Conservation (phyloP, 306 rosid genomes). For the Adenanthera pavonina region DNA sequence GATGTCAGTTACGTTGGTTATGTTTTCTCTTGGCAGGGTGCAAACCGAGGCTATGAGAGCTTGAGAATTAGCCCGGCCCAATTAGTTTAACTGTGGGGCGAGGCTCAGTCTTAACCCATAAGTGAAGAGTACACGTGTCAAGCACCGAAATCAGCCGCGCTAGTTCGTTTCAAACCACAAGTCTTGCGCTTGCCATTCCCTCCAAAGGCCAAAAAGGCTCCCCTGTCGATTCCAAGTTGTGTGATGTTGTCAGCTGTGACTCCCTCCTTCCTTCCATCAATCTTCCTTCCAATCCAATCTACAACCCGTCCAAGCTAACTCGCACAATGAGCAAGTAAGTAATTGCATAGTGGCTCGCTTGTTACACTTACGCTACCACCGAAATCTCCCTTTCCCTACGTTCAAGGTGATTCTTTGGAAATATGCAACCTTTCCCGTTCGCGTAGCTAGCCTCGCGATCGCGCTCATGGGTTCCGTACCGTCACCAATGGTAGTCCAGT, state of each 20-base stretch:
- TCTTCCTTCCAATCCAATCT: not conserved
- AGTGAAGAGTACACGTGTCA: constrained; percentile 35
- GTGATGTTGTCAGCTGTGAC: not conserved
- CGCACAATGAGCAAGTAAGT: not conserved
- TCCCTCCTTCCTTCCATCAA: not conserved
- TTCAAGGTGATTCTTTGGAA: constrained; percentile 37
- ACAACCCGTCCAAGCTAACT: not conserved
- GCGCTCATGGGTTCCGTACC: constrained; percentile 52
- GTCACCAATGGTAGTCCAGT: constrained; percentile 44
- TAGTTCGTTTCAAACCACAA: constrained; percentile 55
- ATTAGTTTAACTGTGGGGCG: not conserved
- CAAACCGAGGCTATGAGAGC: not conserved
- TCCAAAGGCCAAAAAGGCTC: constrained; percentile 21
- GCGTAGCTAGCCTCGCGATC: not conserved
- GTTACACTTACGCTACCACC: not conserved
- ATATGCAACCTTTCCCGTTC: not conserved
- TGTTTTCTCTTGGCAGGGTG: no score
- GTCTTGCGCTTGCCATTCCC: constrained; percentile 55
- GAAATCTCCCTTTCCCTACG: not conserved
- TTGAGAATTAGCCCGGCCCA: not conserved
- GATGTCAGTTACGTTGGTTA: no score
- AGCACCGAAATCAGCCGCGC: constrained; percentile 42
- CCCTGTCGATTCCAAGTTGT: not conserved
- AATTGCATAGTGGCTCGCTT: not conserved
- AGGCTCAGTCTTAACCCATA: not conserved